Evolutionary conservation across 2,329 filamentous ascomycete species (phyloP).

Genomic region (Trichoderma sp.): DNA sequence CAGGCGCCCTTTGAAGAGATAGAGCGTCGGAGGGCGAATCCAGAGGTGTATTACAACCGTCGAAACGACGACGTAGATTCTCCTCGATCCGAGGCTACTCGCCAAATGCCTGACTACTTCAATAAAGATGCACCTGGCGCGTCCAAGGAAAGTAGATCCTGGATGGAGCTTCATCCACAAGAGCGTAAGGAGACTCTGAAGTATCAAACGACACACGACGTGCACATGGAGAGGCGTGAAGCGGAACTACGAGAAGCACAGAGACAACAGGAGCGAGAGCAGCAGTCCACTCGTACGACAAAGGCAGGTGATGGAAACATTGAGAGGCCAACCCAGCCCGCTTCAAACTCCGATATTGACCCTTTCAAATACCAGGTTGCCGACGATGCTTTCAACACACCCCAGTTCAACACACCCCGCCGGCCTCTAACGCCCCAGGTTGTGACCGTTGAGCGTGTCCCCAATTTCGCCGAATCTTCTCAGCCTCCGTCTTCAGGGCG

Average conservation of each 20-base stretch:
- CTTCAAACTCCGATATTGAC: conserved; percentile 48
- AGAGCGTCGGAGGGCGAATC: conserved; percentile 20
- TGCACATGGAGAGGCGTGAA: conserved; percentile 28
- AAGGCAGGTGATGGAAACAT: conserved; percentile 35
- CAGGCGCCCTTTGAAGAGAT: conserved; percentile 26
- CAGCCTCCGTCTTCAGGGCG: conserved; percentile 35
- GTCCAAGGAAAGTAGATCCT: conserved; percentile 37
- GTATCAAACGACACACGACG: conserved; percentile 34
- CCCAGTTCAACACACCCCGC: conserved; percentile 39
- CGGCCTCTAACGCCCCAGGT: conserved; percentile 54
- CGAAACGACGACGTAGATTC: conserved; percentile 9
- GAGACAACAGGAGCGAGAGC: conserved; percentile 9
- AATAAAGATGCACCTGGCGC: not conserved
- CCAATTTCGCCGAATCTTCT: conserved; percentile 48
- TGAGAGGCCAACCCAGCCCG: conserved; percentile 34
- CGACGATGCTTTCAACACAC: conserved; percentile 56
- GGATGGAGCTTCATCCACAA: conserved; percentile 39
- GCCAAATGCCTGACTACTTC: conserved; percentile 18
- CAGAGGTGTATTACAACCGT: conserved; percentile 14
- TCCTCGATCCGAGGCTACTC: conserved; percentile 5
- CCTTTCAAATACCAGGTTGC: conserved; percentile 61
- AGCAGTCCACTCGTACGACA: conserved; percentile 33
- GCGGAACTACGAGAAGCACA: conserved; percentile 34
- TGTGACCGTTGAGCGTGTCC: conserved; percentile 58
- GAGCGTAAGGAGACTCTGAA: conserved; percentile 35